Base-by-base conservation (phyloP, 2,329 filamentous ascomycete genomes). In the Hypoxylon sp. region DNA sequence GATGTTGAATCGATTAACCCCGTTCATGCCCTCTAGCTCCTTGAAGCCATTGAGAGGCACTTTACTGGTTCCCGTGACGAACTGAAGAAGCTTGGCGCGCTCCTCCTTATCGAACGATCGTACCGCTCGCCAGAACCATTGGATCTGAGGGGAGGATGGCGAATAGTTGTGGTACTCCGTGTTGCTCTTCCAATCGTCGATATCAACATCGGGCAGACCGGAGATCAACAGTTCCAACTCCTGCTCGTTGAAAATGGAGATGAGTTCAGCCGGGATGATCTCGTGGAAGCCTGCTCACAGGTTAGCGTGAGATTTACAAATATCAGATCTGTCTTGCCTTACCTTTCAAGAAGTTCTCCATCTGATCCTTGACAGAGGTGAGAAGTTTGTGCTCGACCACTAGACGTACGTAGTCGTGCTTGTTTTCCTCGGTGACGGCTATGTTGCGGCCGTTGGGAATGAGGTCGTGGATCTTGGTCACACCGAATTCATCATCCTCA, bases 61-160 rank as follows among this genome's bases (percentile, higher is more conserved):
- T 82, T 99, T 99, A 79, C 92, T 96, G 16, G 96, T 99, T 78
- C 96, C 96, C 1, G 96, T 99, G 71, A 99, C 96, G 78, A 99
- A 99, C 76, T 99, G 96, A 46, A 99, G 86, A 68, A 99, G 84
- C 81, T 99, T 99, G 73, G 96, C 96, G 65, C 93, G 92, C 81
- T 99, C 96, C 82, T 99, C 96, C 82, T 98, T 98, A 83, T 98
- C 96, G 76, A 97, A 99, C 3, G 94, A 97, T 73, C 96, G 90
- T 45, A 99, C 89, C 25, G 96, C 96, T 75, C 96, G 91, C 96
- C 96, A 99, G 88, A 99, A 99, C 96, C 96, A 99, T 78, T 98
- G 94, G 64, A 99, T 97, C 78, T 99, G 96, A 46, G 93, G 92
- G 2, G 96, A 97, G 0, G 94, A 95, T 30, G 93, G 91, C 3